Evolutionary conservation across 2,329 filamentous ascomycete species (phyloP).

Genomic region (Tolypocladium pustulatum): DNA sequence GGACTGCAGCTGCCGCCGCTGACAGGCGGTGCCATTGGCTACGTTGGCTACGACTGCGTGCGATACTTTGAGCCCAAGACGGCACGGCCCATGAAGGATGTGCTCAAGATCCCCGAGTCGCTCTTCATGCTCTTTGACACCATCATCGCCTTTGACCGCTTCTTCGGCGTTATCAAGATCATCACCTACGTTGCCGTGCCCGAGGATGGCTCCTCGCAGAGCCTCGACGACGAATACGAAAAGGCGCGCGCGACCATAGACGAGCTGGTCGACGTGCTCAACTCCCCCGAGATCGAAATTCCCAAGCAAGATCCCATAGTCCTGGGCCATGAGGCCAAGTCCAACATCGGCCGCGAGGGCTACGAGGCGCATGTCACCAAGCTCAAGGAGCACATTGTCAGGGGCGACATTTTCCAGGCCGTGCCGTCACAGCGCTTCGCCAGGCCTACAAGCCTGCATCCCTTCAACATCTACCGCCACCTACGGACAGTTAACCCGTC

Average conservation of each 20-base stretch:
- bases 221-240: slow-evolving; percentile 54
- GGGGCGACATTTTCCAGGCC: slow-evolving; percentile 93
- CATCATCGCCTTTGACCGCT: slow-evolving; percentile 87
- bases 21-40: slow-evolving; percentile 88
- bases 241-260: slow-evolving; percentile 55
- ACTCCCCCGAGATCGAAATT: slow-evolving; percentile 63
- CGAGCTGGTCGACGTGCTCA: slow-evolving; percentile 59
- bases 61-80: slow-evolving; percentile 97
- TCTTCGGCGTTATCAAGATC: slow-evolving; percentile 85
- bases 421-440: slow-evolving; percentile 92
- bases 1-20: slow-evolving; percentile 74
- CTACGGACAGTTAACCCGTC: slow-evolving; percentile 95
- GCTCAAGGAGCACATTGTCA: slow-evolving; percentile 82
- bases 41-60: slow-evolving; percentile 95
- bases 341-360: slow-evolving; percentile 80
- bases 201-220: slow-evolving; percentile 25
- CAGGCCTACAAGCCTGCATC: slow-evolving; percentile 80
- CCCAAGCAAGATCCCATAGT: slow-evolving; percentile 66
- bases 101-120: slow-evolving; percentile 81
- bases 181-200: slow-evolving; percentile 81
- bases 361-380: slow-evolving; percentile 83
- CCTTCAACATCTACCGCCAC: slow-evolving; percentile 96
- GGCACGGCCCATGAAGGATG: slow-evolving; percentile 76
- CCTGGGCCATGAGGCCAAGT: slow-evolving; percentile 69
- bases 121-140: slow-evolving; percentile 97